phyloP scores from a whole-genome alignment of 148 eudicot genomes.

The Amaranthus palmeri region DNA sequence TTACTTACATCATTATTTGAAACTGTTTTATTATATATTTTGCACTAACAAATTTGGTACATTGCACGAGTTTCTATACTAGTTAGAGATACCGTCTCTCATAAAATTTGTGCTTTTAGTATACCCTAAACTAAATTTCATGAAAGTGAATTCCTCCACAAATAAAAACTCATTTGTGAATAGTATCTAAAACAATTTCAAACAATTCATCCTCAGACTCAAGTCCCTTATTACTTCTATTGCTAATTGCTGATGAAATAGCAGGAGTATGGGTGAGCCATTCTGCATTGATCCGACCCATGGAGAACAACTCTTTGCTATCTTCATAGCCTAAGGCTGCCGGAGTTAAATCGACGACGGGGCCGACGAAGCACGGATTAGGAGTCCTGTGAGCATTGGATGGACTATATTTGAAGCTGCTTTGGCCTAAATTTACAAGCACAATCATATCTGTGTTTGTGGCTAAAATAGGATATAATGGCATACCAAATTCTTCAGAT shows the following conservation, averaged over 20 bases:
- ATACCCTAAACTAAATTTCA: no score
- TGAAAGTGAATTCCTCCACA: no score
- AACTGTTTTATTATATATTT: no score
- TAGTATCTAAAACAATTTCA: slow-evolving; percentile 59
- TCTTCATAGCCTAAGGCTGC: slow-evolving; percentile 50
- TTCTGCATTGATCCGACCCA: slow-evolving; percentile 66
- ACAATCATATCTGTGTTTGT: slow-evolving; percentile 44
- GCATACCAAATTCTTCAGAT: slow-evolving; percentile 57
- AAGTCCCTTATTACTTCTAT: slow-evolving; percentile 27
- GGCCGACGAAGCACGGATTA: slow-evolving; percentile 74
- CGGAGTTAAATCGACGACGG: slow-evolving; percentile 31
- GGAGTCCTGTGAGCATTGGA: slow-evolving; percentile 63
- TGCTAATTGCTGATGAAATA: slow-evolving; percentile 23
- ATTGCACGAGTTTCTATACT: no score
- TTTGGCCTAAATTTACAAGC: slow-evolving; percentile 77
- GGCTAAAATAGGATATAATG: slow-evolving; percentile 70
- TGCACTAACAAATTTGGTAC: no score
- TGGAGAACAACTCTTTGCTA: slow-evolving; percentile 85
- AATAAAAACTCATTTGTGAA: no score
- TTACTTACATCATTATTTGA: no score
- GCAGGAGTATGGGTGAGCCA: slow-evolving; percentile 45
- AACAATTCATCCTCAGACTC: slow-evolving; percentile 77
- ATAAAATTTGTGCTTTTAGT: no score
- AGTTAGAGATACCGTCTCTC: no score
- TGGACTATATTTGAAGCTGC: slow-evolving; percentile 46